Percentiles rank a stretch among this genome's conserved stretches.
These are phyloP conservation scores for Trichocladium antarcticum DNA, from an alignment of 495 filamentous ascomycete genomes.

Conservation along the genomic window DNA sequence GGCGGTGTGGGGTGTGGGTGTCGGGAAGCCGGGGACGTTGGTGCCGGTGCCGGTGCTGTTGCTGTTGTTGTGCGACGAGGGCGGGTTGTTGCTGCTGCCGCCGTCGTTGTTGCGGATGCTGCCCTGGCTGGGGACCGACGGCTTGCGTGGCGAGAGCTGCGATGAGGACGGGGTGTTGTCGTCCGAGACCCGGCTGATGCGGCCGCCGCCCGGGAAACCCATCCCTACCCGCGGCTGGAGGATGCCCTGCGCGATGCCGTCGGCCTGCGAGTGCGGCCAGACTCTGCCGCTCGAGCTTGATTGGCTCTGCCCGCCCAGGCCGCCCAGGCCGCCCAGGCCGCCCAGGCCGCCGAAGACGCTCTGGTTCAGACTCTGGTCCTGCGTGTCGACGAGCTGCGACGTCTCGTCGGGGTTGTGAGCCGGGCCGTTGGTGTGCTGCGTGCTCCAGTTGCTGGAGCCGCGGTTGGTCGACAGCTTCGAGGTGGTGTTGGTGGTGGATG, in stretches of 20 bases:
- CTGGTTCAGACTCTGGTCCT: conserved; percentile 19
- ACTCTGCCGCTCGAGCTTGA: conserved; percentile 29
- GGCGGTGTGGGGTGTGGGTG: neutral
- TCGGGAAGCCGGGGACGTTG: conserved; percentile 2
- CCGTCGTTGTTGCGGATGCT: conserved; percentile 27
- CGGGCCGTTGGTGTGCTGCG: conserved; percentile 50
- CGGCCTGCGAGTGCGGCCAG: conserved; percentile 44
- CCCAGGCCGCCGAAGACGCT: too few relatives aligned
- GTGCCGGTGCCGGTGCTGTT: neutral
- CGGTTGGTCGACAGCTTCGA: conserved; percentile 54
- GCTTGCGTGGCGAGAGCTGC: conserved; percentile 23
- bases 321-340: too few relatives aligned
- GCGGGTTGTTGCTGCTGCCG: conserved; percentile 1
- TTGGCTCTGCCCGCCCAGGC: conserved; percentile 20
- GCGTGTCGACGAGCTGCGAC: conserved; percentile 51
- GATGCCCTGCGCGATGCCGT: conserved; percentile 34
- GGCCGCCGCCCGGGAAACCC: neutral
- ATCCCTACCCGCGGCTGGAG: conserved; percentile 16
- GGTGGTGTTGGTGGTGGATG: conserved; percentile 77
- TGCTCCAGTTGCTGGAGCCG: conserved; percentile 43
- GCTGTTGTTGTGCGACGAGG: neutral
- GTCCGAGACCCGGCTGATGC: neutral
- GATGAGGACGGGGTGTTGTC: conserved; percentile 24
- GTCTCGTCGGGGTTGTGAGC: conserved; percentile 30
- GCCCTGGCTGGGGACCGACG: conserved; percentile 22